Conservation (phyloP, 2,329 filamentous ascomycete species). For the Ceratocystis papillata region DNA sequence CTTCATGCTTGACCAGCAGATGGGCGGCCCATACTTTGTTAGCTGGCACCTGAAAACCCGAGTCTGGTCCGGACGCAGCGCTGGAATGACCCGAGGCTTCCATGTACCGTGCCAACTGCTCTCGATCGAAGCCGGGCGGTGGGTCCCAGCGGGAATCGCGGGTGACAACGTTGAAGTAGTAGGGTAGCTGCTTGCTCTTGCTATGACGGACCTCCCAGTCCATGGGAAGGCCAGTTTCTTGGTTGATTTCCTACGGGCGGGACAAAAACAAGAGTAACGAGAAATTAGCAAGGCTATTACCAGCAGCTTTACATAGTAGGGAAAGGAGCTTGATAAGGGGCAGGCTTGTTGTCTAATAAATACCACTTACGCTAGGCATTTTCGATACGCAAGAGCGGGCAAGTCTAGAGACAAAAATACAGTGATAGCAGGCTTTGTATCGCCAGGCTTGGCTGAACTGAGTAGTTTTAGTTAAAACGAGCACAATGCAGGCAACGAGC, state of each 20-base stretch:
- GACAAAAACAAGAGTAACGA: too few relatives aligned
- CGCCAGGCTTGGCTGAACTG: too few relatives aligned
- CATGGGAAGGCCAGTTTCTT: conserved; percentile 66
- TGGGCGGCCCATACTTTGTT: conserved; percentile 92
- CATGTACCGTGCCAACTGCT: conserved; percentile 92
- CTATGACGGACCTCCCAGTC: conserved; percentile 96
- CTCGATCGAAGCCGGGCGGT: conserved; percentile 73
- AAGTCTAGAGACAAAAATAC: too few relatives aligned
- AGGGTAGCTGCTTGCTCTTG: conserved; percentile 96
- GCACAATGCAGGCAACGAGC: not conserved
- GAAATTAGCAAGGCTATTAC: not conserved
- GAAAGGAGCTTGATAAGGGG: not conserved
- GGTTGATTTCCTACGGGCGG: conserved; percentile 15
- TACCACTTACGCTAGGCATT: conserved; percentile 18
- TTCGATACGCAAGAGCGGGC: not conserved
- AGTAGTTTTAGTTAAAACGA: too few relatives aligned
- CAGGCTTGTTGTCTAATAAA: not conserved
- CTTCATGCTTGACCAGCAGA: conserved; percentile 83
- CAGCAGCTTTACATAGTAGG: not conserved
- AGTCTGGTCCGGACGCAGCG: conserved; percentile 24
- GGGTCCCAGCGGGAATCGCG: conserved; percentile 95
- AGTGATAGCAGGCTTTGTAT: too few relatives aligned
- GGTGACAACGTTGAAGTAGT: conserved; percentile 87
- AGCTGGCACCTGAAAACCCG: conserved; percentile 37
- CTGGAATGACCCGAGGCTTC: conserved; percentile 65